Evolutionary conservation across 352 stramenopile genomes (phyloP).

Genomic region (Phytopythium sindhum): DNA sequence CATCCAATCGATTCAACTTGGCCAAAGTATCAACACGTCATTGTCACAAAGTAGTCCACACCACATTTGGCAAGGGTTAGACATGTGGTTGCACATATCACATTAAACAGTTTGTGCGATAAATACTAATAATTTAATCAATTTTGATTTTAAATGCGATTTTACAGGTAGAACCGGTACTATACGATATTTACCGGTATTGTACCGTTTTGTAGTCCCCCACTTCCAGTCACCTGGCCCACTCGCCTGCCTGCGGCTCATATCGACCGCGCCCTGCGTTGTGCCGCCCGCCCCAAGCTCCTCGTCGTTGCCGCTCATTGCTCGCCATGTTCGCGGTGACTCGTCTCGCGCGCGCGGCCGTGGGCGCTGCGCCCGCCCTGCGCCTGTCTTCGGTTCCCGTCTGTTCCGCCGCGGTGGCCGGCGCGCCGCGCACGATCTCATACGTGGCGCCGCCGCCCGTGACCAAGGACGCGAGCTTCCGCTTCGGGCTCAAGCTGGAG

Average conservation of each 20-base stretch:
- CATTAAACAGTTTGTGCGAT: too few species aligned
- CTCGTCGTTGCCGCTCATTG: neutral
- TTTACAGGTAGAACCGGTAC: too few species aligned
- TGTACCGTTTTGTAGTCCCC: too few species aligned
- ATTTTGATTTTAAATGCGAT: too few species aligned
- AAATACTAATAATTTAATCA: too few species aligned
- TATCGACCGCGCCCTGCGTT: neutral
- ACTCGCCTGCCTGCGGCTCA: neutral
- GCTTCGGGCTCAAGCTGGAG: slow-evolving; percentile 62
- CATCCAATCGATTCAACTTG: too few species aligned
- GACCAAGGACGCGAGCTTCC: slow-evolving; percentile 46
- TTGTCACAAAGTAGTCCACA: too few species aligned
- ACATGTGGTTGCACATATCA: too few species aligned
- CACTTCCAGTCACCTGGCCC: neutral
- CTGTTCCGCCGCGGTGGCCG: neutral
- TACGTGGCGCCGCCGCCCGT: slow-evolving; percentile 69
- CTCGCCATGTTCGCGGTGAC: slow-evolving; percentile 39
- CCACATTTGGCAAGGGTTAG: too few species aligned
- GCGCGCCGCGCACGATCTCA: slow-evolving; percentile 27
- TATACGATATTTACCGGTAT: too few species aligned
- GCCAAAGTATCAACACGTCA: too few species aligned
- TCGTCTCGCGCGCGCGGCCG: slow-evolving; percentile 24
- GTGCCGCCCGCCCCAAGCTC: too few species aligned
- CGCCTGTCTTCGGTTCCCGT: neutral
- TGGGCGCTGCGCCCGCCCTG: neutral